Percentiles rank a stretch among this genome's conserved stretches.
Conservation (phyloP, 1,284 basidiomycete genomes). For the Austroboletus niveus region DNA sequence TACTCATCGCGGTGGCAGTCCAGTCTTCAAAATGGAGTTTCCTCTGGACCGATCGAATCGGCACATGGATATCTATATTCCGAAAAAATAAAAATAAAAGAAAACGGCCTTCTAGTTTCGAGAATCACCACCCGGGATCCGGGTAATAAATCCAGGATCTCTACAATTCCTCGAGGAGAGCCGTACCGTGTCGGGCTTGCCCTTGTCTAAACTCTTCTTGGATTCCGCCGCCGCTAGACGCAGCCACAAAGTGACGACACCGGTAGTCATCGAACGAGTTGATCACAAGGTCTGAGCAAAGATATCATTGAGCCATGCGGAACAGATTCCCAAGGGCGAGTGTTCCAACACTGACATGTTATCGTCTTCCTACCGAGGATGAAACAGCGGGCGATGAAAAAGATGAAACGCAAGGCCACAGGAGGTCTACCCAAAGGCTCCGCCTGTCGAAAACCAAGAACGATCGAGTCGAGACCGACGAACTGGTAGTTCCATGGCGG, state of each 20-base stretch:
- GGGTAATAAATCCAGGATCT: neutral
- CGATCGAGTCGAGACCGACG: slow-evolving; percentile 6
- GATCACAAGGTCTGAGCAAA: neutral
- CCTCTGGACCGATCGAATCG: neutral
- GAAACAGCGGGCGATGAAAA: too few relatives aligned
- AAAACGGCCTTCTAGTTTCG: neutral
- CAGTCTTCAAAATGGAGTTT: neutral
- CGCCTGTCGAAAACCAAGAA: neutral
- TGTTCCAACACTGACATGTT: neutral
- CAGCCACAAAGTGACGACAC: neutral
- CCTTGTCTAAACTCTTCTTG: neutral
- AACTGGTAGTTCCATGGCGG: slow-evolving; percentile 31
- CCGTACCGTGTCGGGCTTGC: neutral
- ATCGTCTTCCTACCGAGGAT: neutral
- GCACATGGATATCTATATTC: neutral
- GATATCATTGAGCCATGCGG: neutral
- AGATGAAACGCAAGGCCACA: too few relatives aligned
- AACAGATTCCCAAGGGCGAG: neutral
- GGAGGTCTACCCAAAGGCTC: neutral
- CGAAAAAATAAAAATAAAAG: neutral
- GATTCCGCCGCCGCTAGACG: neutral
- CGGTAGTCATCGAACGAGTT: neutral
- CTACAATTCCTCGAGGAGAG: neutral
- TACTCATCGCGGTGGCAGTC: neutral
- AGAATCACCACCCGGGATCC: neutral